Base-by-base conservation (phyloP, 2,329 filamentous ascomycete species). In the Botrytis aclada region DNA sequence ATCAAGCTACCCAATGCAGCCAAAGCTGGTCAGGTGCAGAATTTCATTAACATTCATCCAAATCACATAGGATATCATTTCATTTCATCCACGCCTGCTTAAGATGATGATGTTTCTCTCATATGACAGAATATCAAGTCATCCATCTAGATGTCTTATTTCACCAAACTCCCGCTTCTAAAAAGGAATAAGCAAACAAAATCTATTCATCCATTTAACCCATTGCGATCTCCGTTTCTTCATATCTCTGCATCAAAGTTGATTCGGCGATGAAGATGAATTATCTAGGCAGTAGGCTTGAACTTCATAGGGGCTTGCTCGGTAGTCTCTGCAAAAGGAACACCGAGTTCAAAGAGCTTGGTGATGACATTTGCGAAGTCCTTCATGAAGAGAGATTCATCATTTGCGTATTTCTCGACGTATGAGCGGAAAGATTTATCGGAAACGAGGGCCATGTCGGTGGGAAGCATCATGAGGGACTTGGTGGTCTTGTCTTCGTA, bases 381-480 rank as follows among this genome's bases (percentile, higher is more conserved):
- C 83, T 92, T 91, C 89, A 98, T 98, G 89, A 98, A 99, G 69
- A 86, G 86, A 72, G 94, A 92, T 83, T 93, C 93, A 84, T 97
- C 93, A 86, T 93, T 93, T 80, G 95, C 95, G 82, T 98, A 98
- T 82, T 91, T 89, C 83, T 97, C 90, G 43, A 95, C 93, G 80
- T 88, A 90, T 80, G 88, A 85, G 84, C 88, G 90, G 87, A 98
- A 97, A 77, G 86, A 86, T 88, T 95, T 95, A 85, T 98, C 95
- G 85, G 95, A 89, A 80, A 97, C 85, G 72, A 98, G 86, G 72
- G 92, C 92, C 84, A 97, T 90, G 81, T 99, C 95, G 77, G 94
- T 92, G 70, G 96, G 96, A 83, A 99, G 86, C 95, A 99, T 98
- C 96, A 99, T 98, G 79, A 98, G 85, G 60, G 88, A 87, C 88